Base-by-base conservation (phyloP, 139 green algal genomes). In the Chlorella sp. region DNA sequence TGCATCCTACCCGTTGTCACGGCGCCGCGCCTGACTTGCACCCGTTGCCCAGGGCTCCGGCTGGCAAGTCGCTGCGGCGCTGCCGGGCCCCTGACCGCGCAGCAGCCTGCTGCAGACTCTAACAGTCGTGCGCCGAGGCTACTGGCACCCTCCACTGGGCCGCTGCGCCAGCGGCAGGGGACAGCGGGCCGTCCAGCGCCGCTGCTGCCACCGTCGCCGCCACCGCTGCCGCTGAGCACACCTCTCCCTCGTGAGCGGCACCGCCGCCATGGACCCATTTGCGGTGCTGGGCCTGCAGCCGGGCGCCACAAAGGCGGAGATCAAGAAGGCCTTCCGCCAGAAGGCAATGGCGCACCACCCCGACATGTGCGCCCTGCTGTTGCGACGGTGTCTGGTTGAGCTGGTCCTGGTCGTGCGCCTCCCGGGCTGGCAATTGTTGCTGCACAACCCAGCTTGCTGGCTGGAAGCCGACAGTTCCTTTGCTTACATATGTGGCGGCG, bases 241-340 rank as follows among this genome's bases (percentile, higher is more conserved):
- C 17, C 51, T 32, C 26, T 25, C 18, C 26, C 17, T 11, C 20
- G 12, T 26, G n/a, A 67, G 74, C 55, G 20, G 25, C 21, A 5
- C 70, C 60, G 25, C 9, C 28, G 6, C 32, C 7, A 88, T 88
- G 63, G 88, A 91, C 80, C 88, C 89, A 30, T 95, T 92, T 36
- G 76, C 88, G 1, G 32, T 93, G 28, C 86, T 96, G 17, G 92
- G 91, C 32, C 56, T 94, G 0, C 21, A 74, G 17, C 63, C 73
- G 1, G 36, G 71, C 28, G 86, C 92, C 0, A 79, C 38, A 13
- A 89, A 87, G 4, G 86, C 91, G 0, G 89, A 94, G 0, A 87
- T 96, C 65, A 94, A 93, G 71, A 71, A 79, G 17, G 92, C 92
- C 0, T 96, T 90, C 74, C 69, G 91, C 1, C 32, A 68, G 30